These are phyloP conservation scores for Aspergillus uvarum DNA, from an alignment of 2,329 filamentous ascomycete genomes.

Conservation along the genomic window DNA sequence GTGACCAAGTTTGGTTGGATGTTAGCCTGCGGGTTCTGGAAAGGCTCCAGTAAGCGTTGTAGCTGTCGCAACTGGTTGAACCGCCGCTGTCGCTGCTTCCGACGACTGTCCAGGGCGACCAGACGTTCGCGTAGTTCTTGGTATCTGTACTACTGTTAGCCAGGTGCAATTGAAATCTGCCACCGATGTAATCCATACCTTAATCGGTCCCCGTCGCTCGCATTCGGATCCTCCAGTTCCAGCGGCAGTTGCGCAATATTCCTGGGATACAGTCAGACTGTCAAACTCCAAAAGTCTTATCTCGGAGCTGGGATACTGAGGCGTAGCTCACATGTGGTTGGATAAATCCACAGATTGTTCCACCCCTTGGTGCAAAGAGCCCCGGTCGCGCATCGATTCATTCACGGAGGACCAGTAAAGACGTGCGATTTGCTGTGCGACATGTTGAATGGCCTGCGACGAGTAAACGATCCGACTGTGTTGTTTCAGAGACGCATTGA, in stretches of 20 bases:
- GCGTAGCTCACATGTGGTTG: constrained; percentile 33
- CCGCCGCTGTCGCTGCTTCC: constrained; percentile 48
- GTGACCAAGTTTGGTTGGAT: constrained; percentile 58
- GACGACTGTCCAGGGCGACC: constrained; percentile 45
- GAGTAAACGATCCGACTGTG: constrained; percentile 56
- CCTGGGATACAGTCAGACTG: constrained; percentile 23
- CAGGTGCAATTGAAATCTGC: constrained; percentile 22
- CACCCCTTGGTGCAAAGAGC: constrained; percentile 29
- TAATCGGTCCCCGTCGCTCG: constrained; percentile 32
- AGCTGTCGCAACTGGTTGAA: constrained; percentile 50
- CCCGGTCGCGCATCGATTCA: constrained; percentile 30
- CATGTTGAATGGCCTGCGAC: constrained; percentile 55
- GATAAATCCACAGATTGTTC: constrained; percentile 43
- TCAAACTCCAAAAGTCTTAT: not conserved
- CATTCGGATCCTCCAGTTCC: constrained; percentile 34
- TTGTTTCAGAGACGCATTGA: constrained; percentile 52
- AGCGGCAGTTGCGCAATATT: constrained; percentile 41
- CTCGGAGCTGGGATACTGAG: not conserved
- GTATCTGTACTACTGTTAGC: constrained; percentile 39
- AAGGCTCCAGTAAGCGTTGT: constrained; percentile 49
- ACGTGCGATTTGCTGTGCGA: constrained; percentile 56
- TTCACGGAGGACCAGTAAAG: constrained; percentile 55
- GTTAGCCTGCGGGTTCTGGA: constrained; percentile 49
- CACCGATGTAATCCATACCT: constrained; percentile 30
- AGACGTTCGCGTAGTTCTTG: constrained; percentile 45